Evolutionary conservation across 2,329 filamentous ascomycete genomes (phyloP), one percentile per base, ranked within the genome.

Genomic region (Dothideomycetes sp.): DNA sequence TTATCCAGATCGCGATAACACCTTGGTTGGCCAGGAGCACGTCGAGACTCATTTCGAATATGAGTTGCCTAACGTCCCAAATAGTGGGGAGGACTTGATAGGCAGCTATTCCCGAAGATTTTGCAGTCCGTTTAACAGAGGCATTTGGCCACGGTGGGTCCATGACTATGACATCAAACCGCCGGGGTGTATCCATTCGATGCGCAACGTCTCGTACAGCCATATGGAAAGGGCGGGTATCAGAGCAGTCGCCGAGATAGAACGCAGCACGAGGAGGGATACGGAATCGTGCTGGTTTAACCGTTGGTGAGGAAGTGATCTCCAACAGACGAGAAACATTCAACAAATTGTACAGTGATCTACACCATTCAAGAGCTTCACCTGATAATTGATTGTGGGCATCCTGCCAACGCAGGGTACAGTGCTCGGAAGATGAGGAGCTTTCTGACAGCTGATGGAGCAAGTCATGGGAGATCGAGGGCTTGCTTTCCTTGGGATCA

Each of bases 71-170:
- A 41, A 78, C 67, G 35, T 74, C 68, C 10, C 62, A 43, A 10
- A 48, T 30, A 9, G 43, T 44, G 7, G 41, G 32, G 9, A 30
- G 17, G 5, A 46, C 43, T 16, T 45, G 27, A 18, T 48, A 48
- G 12, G 40, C 33, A 6, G 42, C 24, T 28, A 34, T 25, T 11
- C 43, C 46, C 2, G 17, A 23, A 15, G 18, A 32, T 4, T 41
- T 43, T 27, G 23, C 31, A 13, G 40, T 38, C 27, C 81, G 69
- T 49, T 73, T 72, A 11, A 76, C 84, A 5, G 83, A 88, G 32
- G 78, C 73, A 54, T 86, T 89, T 0, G 84, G 82, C 84, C 84
- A 89, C 1, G 84, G 84, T 3, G 84, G 84, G 54, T 89, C 84
- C 15, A 88, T 63, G 6, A 87, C 57, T 25, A 88, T 67, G 31